Evolutionary conservation across 352 stramenopile genomes (phyloP).

Genomic region (Pythium vanterpoolii): DNA sequence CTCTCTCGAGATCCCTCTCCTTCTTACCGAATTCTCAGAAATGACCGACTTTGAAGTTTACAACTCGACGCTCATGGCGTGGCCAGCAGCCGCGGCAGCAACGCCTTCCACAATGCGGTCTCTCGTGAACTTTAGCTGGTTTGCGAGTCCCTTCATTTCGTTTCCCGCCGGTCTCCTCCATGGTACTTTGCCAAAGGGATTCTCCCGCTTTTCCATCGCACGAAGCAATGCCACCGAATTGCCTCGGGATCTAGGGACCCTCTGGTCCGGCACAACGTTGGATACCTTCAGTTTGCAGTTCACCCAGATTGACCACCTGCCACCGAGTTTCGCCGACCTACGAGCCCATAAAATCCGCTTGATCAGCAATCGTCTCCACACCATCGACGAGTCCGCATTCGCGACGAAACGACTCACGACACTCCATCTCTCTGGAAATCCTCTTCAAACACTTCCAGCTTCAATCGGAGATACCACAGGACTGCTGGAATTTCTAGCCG

Average conservation of each 20-base stretch:
- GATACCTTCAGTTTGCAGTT: constrained; percentile 20
- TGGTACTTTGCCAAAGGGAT: constrained; percentile 6
- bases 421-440: constrained; percentile 16
- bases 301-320: constrained; percentile 3
- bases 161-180: constrained; percentile 11
- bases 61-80: constrained; percentile 16
- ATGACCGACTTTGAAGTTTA: constrained; percentile 17
- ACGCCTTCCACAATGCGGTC: constrained; percentile 13
- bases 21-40: constrained; percentile 8
- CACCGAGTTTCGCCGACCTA: constrained; percentile 2
- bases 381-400: constrained; percentile 3
- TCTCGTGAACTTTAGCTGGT: constrained; percentile 12
- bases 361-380: constrained; percentile 9
- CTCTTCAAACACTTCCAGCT: not conserved
- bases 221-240: constrained; percentile 16
- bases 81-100: constrained; percentile 10
- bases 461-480: constrained; percentile 3
- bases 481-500: constrained; percentile 1
- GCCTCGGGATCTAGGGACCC: constrained; percentile 8
- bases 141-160: not conserved
- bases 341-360: constrained; percentile 6
- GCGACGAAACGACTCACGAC: not conserved
- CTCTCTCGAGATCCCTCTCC: constrained; percentile 8
- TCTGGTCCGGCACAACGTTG: constrained; percentile 2
- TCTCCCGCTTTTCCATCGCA: constrained; percentile 12